Conservation (phyloP, 371 early-diverging fungal genomes). For the Saksenaea vasiformis region DNA sequence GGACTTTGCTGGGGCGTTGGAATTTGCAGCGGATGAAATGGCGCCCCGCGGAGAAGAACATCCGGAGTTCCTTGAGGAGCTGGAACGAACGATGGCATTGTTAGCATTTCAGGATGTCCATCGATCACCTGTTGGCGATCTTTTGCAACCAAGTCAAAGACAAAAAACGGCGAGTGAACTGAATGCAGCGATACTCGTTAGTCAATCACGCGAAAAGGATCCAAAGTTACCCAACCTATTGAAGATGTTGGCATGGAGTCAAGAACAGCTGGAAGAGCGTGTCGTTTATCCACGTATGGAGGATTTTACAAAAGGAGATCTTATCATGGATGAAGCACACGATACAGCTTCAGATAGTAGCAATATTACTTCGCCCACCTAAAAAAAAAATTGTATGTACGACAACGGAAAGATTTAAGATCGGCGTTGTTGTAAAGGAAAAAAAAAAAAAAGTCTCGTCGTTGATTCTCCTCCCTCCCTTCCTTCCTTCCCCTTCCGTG, state of each 20-base stretch:
- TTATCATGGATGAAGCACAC: slow-evolving; percentile 33
- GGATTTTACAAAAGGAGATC: slow-evolving; percentile 80
- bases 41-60: slow-evolving; percentile 95
- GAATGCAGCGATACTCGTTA: slow-evolving; percentile 88
- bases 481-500: not conserved
- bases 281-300: slow-evolving; percentile 81
- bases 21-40: slow-evolving; percentile 96
- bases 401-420: not conserved
- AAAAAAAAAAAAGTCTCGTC: no score
- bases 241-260: slow-evolving; percentile 91
- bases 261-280: slow-evolving; percentile 83
- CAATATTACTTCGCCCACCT: not conserved
- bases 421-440: not conserved
- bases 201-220: slow-evolving; percentile 91
- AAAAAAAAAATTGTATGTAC: not conserved
- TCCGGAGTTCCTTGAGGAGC: slow-evolving; percentile 91
- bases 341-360: not conserved
- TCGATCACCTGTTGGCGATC: slow-evolving; percentile 75
- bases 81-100: slow-evolving; percentile 95
- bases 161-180: slow-evolving; percentile 93
- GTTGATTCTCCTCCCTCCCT: not conserved
- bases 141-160: slow-evolving; percentile 85
- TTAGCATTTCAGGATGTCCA: slow-evolving; percentile 82
- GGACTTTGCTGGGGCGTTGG: slow-evolving; percentile 79
- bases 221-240: slow-evolving; percentile 89